Evolutionary conservation across 352 stramenopile species (phyloP).

Genomic region (Aphanomyces invadans): DNA sequence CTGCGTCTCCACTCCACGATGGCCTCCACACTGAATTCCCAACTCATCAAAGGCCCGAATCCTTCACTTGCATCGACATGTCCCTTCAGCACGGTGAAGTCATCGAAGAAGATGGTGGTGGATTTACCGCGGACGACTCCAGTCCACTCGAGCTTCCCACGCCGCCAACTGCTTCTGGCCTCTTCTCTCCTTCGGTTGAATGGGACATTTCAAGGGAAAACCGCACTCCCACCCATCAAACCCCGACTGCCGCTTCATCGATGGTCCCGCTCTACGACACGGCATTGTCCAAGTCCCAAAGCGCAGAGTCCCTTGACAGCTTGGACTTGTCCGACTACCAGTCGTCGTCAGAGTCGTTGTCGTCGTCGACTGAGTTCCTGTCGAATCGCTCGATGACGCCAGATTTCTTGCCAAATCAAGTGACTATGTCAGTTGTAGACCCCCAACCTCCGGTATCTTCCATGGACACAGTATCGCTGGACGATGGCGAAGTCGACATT

Average conservation of each 20-base stretch:
- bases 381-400: background rate
- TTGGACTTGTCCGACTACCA: background rate
- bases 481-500: slow-evolving; percentile 10
- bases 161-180: background rate
- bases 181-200: background rate
- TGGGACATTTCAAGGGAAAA: background rate
- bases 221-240: background rate
- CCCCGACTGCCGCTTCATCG: background rate
- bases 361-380: background rate
- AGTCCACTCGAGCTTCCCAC: background rate
- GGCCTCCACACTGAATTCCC: no score
- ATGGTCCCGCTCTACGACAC: background rate
- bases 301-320: background rate
- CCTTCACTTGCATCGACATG: no score
- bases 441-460: no score
- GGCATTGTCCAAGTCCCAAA: background rate
- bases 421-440: background rate
- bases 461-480: background rate
- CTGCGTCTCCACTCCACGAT: no score
- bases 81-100: background rate
- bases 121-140: no score
- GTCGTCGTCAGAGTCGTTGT: background rate
- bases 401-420: background rate
- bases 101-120: background rate
- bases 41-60: no score